Evolutionary conservation across 2,329 filamentous ascomycete genomes (phyloP).

Genomic region (Periconia sp.): DNA sequence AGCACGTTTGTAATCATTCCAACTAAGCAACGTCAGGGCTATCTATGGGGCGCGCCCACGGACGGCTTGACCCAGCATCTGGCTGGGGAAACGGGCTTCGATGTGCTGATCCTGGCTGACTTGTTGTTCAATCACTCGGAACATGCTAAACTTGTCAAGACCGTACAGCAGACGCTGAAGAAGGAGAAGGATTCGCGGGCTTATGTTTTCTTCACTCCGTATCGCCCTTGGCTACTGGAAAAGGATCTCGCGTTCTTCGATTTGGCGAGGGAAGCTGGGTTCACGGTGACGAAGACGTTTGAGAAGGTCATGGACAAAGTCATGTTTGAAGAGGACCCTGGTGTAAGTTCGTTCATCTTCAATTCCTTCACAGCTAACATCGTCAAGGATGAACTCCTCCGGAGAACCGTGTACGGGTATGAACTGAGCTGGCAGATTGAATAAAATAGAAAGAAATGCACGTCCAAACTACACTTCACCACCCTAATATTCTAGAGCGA

Average conservation of each 20-base stretch:
- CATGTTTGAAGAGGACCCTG: constrained; percentile 86
- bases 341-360: constrained; percentile 51
- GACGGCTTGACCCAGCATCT: constrained; percentile 62
- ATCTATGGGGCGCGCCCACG: constrained; percentile 77
- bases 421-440: constrained; percentile 68
- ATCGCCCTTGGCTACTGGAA: constrained; percentile 84
- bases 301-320: constrained; percentile 82
- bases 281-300: constrained; percentile 76
- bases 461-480: neutral
- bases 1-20: neutral
- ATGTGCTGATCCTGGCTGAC: constrained; percentile 84
- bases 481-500: too few relatives aligned
- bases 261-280: constrained; percentile 68
- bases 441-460: constrained; percentile 5
- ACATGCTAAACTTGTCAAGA: constrained; percentile 74
- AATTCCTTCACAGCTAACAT: neutral
- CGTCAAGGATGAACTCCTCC: constrained; percentile 68
- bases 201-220: constrained; percentile 91
- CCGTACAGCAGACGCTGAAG: constrained; percentile 68
- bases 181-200: constrained; percentile 60
- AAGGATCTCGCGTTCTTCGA: constrained; percentile 89
- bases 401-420: constrained; percentile 82
- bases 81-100: constrained; percentile 60
- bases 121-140: constrained; percentile 90
- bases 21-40: constrained; percentile 57